Evolutionary conservation across 768 basidiomycete species (phyloP).

Genomic region (Suillus hirtellus): DNA sequence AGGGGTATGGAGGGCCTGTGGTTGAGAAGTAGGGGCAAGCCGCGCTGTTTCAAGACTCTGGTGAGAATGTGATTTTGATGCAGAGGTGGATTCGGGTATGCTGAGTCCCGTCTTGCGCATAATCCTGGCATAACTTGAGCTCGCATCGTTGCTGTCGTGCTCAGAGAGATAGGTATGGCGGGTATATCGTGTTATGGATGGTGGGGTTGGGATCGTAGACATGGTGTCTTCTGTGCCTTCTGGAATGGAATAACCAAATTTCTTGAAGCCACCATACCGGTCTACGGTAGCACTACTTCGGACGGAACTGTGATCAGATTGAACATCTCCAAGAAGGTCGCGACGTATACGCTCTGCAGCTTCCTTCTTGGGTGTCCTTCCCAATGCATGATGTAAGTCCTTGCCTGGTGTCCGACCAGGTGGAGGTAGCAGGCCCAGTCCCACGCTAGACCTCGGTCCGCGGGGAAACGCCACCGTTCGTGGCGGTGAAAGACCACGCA

Average conservation of each 20-base stretch:
- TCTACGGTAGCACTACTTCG: constrained; percentile 16
- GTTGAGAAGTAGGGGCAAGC: constrained; percentile 8
- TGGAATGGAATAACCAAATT: constrained; percentile 26
- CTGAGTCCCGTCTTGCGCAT: constrained; percentile 61
- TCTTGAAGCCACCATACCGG: constrained; percentile 26
- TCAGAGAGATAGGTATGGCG: constrained; percentile 37
- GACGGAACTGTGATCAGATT: constrained; percentile 33
- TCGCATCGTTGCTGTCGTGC: constrained; percentile 48
- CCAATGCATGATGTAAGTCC: constrained; percentile 43
- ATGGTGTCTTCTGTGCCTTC: constrained; percentile 53
- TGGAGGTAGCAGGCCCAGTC: constrained; percentile 34
- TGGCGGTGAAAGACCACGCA: constrained; percentile 51
- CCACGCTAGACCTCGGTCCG: constrained; percentile 36
- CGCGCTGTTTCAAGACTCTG: constrained; percentile 5
- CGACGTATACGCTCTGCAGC: constrained; percentile 69
- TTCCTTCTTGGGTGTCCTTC: constrained; percentile 70
- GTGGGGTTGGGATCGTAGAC: constrained; percentile 70
- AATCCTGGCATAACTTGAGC: constrained; percentile 68
- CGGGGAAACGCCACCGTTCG: constrained; percentile 54
- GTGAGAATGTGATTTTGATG: constrained; percentile 19
- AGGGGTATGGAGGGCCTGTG: constrained; percentile 23
- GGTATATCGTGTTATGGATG: constrained; percentile 70
- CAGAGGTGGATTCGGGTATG: constrained; percentile 34
- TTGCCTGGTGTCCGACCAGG: constrained; percentile 68
- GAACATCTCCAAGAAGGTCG: constrained; percentile 60